Evolutionary conservation across 192 early-diverging fungal genomes (phyloP), one percentile per base, ranked within the genome.

Genomic region (Backusella luteola): DNA sequence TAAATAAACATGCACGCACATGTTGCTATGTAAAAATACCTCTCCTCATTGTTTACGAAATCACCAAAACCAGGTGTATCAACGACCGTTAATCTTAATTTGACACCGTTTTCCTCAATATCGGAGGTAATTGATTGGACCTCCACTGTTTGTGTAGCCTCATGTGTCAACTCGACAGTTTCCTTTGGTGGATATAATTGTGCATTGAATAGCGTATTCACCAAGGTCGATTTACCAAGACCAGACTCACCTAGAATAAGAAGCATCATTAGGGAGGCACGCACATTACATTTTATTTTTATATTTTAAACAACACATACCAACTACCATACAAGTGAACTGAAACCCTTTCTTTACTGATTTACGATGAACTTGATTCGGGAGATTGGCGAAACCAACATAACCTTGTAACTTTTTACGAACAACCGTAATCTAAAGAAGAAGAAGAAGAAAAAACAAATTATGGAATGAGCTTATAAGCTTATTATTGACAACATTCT

Each of bases 31-130:
- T 71, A 2, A 14, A 17, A 49, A 21, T 85, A 94, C 92, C 95
- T 94, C 59, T 96, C 92, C 73, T 98, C 96, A 84, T 99, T 99
- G 88, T 98, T 99, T 79, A 99, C 94, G 84, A 95, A 96, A 82
- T 99, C 98, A 76, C 98, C 96, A 81, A 96, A 99, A 15, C 97
- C 98, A 52, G 97, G 98, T 32, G 98, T 98, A 79, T 99, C 98
- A 21, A 97, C 96, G 29, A 99, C 94, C 42, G 92, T 98, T 15
- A 99, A 88, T 81, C 93, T 91, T 59, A 99, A 89, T 78, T 91
- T 92, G 73, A 99, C 96, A 29, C 95, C 96, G 80, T 94, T 97
- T 81, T 99, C 98, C 83, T 99, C 95, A 76, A 99, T 95, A 21
- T 97, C 97, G 81, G 92, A 91, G 56, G 87, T 94, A 78, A 94